These are phyloP conservation scores for Plantago major DNA, from an alignment of 257 asterid genomes.

Conservation along the genomic window DNA sequence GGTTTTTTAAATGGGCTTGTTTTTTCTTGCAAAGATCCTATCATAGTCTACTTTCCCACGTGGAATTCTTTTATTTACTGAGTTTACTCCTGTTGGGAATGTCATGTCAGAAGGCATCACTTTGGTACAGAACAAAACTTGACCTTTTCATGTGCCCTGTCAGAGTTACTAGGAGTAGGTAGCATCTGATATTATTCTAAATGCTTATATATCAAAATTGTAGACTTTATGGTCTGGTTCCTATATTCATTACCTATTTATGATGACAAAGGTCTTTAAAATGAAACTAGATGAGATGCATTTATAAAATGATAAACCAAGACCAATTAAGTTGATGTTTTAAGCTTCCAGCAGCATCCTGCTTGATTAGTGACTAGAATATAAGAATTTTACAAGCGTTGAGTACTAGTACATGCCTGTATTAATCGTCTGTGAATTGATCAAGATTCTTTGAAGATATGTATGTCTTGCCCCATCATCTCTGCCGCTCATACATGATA, in stretches of 20 bases:
- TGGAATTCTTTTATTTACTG: slow-evolving; percentile 4
- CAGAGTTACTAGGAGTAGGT: slow-evolving; percentile 5
- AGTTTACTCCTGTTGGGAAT: neutral
- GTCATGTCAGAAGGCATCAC: neutral
- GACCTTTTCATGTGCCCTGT: slow-evolving; percentile 3
- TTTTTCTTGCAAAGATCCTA: neutral
- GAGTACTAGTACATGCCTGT: neutral
- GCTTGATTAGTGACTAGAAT: too few species aligned
- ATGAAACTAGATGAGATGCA: too few species aligned
- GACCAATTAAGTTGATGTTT: too few species aligned
- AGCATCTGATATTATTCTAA: slow-evolving; percentile 13
- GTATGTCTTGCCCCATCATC: slow-evolving; percentile 3
- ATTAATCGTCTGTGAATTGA: slow-evolving; percentile 9
- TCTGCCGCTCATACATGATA: too few species aligned
- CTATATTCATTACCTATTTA: too few species aligned
- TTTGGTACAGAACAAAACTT: too few species aligned
- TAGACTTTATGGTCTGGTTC: too few species aligned
- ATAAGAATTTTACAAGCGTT: too few species aligned
- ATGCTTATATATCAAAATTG: neutral
- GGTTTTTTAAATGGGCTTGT: too few species aligned
- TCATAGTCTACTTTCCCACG: slow-evolving; percentile 6
- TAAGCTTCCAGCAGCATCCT: too few species aligned
- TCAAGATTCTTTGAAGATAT: slow-evolving; percentile 13
- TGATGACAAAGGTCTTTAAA: too few species aligned
- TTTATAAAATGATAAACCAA: too few species aligned